phyloP scores from a whole-genome alignment of 148 eudicot species.

The Drosera capensis region DNA sequence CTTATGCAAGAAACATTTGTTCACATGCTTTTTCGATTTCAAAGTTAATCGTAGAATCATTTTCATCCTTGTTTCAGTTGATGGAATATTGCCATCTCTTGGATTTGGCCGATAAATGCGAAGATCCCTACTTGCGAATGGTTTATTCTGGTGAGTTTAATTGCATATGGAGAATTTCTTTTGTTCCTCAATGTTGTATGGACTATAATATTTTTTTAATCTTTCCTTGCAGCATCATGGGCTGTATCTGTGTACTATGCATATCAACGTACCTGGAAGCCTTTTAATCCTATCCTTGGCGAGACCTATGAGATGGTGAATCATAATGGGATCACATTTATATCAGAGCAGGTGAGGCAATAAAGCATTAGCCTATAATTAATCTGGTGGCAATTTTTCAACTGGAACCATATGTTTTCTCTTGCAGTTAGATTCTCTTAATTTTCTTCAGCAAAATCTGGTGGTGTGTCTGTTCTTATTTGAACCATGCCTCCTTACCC shows the following conservation, averaged over 20 bases:
- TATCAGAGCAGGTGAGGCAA: slow-evolving; percentile 70
- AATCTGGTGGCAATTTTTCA: background rate
- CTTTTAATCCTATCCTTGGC: slow-evolving; percentile 97
- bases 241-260: slow-evolving; percentile 78
- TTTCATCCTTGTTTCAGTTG: slow-evolving; percentile 34
- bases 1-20: slow-evolving; percentile 1
- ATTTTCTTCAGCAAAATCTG: too few relatives aligned
- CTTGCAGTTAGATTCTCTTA: too few relatives aligned
- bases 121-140: slow-evolving; percentile 87
- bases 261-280: slow-evolving; percentile 93
- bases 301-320: slow-evolving; percentile 92
- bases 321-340: slow-evolving; percentile 73
- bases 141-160: slow-evolving; percentile 64
- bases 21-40: background rate
- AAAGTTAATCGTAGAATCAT: background rate
- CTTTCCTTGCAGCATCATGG: slow-evolving; percentile 52
- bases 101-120: slow-evolving; percentile 85
- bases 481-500: too few relatives aligned
- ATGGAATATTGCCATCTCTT: slow-evolving; percentile 89
- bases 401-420: too few relatives aligned
- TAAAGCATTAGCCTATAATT: background rate
- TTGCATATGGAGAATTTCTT: background rate
- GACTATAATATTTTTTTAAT: background rate
- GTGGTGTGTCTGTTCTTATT: too few relatives aligned
- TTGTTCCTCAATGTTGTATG: background rate